Conservation (phyloP, 2,329 filamentous ascomycete genomes). For the Diaporthe vaccinii region DNA sequence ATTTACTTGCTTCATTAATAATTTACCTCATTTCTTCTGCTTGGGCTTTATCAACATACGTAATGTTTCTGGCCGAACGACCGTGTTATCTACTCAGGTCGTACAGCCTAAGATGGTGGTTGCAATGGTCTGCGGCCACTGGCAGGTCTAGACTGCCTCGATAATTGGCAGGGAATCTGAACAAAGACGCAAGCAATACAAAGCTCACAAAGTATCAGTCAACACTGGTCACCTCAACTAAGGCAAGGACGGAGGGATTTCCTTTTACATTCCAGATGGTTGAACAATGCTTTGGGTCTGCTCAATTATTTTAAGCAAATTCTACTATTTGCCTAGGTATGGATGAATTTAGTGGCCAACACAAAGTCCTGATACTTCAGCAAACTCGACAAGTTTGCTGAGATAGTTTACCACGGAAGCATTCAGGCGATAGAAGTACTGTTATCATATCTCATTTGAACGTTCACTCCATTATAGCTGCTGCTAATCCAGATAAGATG, state of each 20-base stretch:
- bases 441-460: neutral
- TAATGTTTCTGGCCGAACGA: neutral
- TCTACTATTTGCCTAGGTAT: neutral
- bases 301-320: neutral
- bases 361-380: neutral
- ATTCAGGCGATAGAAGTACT: neutral
- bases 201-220: neutral
- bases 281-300: neutral
- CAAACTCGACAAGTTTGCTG: neutral
- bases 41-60: neutral
- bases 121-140: too few species aligned
- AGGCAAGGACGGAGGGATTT: neutral
- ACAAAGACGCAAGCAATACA: neutral
- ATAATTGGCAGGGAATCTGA: neutral
- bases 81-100: too few species aligned
- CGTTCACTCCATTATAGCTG: slow-evolving; percentile 11
- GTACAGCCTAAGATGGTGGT: neutral
- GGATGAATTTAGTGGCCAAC: neutral
- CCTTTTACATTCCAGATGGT: neutral
- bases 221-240: neutral
- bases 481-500: slow-evolving; percentile 4
- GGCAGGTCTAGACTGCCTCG: neutral
- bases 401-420: neutral
- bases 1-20: neutral
- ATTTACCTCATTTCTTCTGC: neutral